These are phyloP conservation scores for Theobroma grandiflorum DNA, from an alignment of 441 rosid species.

Conservation along the genomic window DNA sequence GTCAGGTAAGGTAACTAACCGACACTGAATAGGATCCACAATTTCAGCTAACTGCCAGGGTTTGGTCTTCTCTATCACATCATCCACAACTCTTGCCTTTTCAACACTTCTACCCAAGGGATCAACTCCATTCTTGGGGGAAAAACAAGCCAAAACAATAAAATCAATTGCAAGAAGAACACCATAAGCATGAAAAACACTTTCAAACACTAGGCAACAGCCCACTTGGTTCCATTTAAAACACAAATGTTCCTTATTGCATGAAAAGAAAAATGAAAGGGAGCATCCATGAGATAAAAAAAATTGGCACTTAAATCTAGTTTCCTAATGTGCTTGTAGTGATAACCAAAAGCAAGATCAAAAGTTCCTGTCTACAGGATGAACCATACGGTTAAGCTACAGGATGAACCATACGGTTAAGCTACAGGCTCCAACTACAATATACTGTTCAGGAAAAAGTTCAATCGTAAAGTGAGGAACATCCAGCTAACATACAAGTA, in stretches of 20 bases:
- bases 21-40: slow-evolving; percentile 65
- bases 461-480: slow-evolving; percentile 25
- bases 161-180: slow-evolving; percentile 27
- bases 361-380: background rate
- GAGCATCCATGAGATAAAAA: background rate
- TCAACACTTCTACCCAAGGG: slow-evolving; percentile 63
- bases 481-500: slow-evolving; percentile 53
- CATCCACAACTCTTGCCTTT: slow-evolving; percentile 63
- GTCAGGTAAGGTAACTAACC: slow-evolving; percentile 67
- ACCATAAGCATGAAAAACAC: slow-evolving; percentile 7
- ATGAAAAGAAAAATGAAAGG: background rate
- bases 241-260: slow-evolving; percentile 10
- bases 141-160: slow-evolving; percentile 22
- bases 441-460: background rate
- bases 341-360: background rate
- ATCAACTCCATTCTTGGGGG: slow-evolving; percentile 78
- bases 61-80: slow-evolving; percentile 62
- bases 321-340: slow-evolving; percentile 2
- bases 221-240: background rate
- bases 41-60: slow-evolving; percentile 84
- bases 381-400: slow-evolving; percentile 5
- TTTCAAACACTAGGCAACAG: background rate
- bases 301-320: background rate
- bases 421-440: slow-evolving; percentile 20
- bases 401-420: slow-evolving; percentile 10